phyloP scores from a whole-genome alignment of 1,284 basidiomycete species.

The Sanghuangporus baumii region DNA sequence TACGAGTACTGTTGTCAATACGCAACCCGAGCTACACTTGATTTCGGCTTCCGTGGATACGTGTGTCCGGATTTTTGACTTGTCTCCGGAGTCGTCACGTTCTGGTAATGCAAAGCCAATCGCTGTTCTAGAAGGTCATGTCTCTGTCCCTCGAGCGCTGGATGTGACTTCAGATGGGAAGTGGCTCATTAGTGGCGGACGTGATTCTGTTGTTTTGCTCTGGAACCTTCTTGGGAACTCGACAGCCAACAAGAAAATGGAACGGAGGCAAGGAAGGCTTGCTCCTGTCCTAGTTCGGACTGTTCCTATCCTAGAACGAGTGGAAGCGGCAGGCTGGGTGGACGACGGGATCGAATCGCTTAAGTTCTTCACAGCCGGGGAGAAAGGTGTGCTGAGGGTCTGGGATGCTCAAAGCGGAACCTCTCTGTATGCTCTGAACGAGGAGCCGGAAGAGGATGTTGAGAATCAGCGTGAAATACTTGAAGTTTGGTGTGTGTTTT shows the following conservation, averaged over 20 bases:
- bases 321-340: conserved; percentile 80
- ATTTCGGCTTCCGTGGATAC: conserved; percentile 89
- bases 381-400: conserved; percentile 76
- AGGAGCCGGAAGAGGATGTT: conserved; percentile 42
- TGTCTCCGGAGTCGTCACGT: conserved; percentile 55
- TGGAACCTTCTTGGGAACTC: conserved; percentile 63
- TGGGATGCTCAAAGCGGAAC: conserved; percentile 76
- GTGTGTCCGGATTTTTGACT: conserved; percentile 84
- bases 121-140: conserved; percentile 84
- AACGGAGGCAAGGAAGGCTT: conserved; percentile 37
- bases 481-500: conserved; percentile 55
- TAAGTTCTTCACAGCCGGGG: conserved; percentile 83
- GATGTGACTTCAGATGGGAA: conserved; percentile 81
- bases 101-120: conserved; percentile 62
- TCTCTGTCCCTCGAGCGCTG: conserved; percentile 84
- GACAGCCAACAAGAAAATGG: conserved; percentile 40
- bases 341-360: conserved; percentile 41
- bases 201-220: conserved; percentile 85
- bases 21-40: conserved; percentile 65
- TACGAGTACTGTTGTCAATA: conserved; percentile 38
- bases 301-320: conserved; percentile 79
- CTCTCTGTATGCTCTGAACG: conserved; percentile 58
- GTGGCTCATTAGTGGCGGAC: conserved; percentile 83
- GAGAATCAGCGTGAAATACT: conserved; percentile 78
- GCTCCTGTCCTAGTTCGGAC: conserved; percentile 72